Base-by-base conservation (phyloP, 176 grass and related monocot species). In the Pontederia crassipes region DNA sequence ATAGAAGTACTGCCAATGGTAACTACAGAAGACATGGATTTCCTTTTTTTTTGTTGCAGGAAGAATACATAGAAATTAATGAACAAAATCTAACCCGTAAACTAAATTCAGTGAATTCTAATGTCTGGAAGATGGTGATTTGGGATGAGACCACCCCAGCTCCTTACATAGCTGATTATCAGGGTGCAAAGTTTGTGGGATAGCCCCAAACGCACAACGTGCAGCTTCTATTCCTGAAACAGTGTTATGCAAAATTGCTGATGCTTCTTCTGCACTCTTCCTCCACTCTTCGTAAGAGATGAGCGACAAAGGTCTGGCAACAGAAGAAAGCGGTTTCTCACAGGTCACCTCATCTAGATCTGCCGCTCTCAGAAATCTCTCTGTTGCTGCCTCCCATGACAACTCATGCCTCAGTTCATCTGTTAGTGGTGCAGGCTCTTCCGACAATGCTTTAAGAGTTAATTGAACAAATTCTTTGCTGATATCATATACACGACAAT, bases 311-410 rank as follows among this genome's bases (percentile, higher is more conserved):
- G 68, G 17, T 48, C 62, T 75, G 0, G 87, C 52, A n/a, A 82
- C 26, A 9, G 76, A 48, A 53, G 77, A 54, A 45, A 67, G 68
- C 52, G 77, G 35, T 55, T 58, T 71, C 8, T 54, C 54, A 8
- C 56, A 46, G n/a, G 54, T 57, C 61, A 50, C 16, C 40, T 77
- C 66, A 11, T 75, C 61, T 29, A 97, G 76, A 24, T 73, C 93
- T 11, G 87, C 82, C 51, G 79, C 79, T 47, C 60, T 74, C 12
- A 97, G 61, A 64, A 97, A 91, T 68, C 93, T 84, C 66, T 91
- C 73, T 28, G 93, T 97, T 4, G 87, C 93, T 12, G 93, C 81
- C 58, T 97, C 87, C 93, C 93, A 97, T 53, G 93, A 97, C 69
- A 97, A 74, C 67, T 87, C 83, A 28, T 91, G 79, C 52, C 79